phyloP scores from a whole-genome alignment of 306 rosid genomes.

The Cucurbita moschata region DNA sequence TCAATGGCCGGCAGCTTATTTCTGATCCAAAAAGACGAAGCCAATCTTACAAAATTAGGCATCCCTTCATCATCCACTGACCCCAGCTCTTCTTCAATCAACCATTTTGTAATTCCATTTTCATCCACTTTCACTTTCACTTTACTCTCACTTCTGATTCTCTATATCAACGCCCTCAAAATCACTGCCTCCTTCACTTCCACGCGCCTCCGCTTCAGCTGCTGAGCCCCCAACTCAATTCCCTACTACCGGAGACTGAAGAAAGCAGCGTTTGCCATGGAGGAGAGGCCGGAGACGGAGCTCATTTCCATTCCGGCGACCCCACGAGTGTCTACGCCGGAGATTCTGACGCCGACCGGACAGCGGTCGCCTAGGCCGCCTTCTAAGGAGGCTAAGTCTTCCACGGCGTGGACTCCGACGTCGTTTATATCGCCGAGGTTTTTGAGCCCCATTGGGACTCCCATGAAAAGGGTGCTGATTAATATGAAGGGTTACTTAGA shows the following conservation, averaged over 20 bases:
- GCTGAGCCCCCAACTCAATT: too few species aligned
- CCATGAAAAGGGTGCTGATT: conserved; percentile 82
- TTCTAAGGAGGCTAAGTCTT: conserved; percentile 73
- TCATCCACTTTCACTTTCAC: not conserved
- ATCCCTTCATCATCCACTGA: not conserved
- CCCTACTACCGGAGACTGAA: too few species aligned
- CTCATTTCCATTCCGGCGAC: conserved; percentile 91
- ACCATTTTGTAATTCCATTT: not conserved
- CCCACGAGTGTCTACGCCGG: conserved; percentile 88
- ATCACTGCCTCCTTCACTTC: not conserved
- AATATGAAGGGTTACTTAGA: conserved; percentile 96
- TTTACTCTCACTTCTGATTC: not conserved
- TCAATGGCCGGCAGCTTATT: not conserved
- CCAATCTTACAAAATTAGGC: not conserved
- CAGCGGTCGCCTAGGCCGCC: conserved; percentile 77
- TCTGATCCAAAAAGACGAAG: not conserved
- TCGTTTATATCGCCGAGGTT: conserved; percentile 95
- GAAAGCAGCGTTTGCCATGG: conserved; percentile 26
- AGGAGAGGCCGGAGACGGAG: conserved; percentile 91
- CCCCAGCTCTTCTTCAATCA: not conserved
- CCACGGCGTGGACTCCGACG: conserved; percentile 94
- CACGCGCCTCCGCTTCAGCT: too few species aligned
- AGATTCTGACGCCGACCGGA: conserved; percentile 74
- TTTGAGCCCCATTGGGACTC: conserved; percentile 92
- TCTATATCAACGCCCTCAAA: not conserved